These are phyloP conservation scores for Phycomyces blakesleeanus DNA, from an alignment of 192 early-diverging fungal genomes.

Conservation along the genomic window DNA sequence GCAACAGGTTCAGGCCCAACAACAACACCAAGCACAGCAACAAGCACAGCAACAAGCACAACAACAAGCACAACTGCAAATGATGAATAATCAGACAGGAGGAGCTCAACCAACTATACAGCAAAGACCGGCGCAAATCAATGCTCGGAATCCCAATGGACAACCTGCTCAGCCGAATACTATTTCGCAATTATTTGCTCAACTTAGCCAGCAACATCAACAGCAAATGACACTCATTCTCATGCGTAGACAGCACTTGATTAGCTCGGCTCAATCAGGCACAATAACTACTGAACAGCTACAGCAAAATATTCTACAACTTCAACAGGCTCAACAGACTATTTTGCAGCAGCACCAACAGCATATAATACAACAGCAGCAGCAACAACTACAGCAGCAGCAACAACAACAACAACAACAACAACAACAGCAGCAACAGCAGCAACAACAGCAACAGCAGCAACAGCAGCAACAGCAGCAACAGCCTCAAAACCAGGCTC, in stretches of 20 bases:
- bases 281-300: slow-evolving; percentile 6
- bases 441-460: not conserved
- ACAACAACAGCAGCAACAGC: slow-evolving; percentile 7
- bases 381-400: slow-evolving; percentile 17
- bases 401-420: slow-evolving; percentile 16
- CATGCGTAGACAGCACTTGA: slow-evolving; percentile 3
- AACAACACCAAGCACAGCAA: not conserved
- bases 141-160: no score
- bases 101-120: not conserved
- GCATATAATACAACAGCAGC: not conserved
- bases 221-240: slow-evolving; percentile 6
- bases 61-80: slow-evolving; percentile 11
- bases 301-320: slow-evolving; percentile 7
- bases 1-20: slow-evolving; percentile 11
- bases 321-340: not conserved
- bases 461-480: slow-evolving; percentile 10
- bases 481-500: slow-evolving; percentile 4
- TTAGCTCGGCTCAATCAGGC: not conserved
- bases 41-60: slow-evolving; percentile 13
- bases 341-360: slow-evolving; percentile 1
- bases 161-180: slow-evolving; percentile 1
- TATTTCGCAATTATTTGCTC: slow-evolving; percentile 8
- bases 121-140: not conserved
- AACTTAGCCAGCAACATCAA: slow-evolving; percentile 7
- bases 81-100: not conserved